Evolutionary conservation across 129 eudicot species (phyloP).

Genomic region (Solidago caesia): DNA sequence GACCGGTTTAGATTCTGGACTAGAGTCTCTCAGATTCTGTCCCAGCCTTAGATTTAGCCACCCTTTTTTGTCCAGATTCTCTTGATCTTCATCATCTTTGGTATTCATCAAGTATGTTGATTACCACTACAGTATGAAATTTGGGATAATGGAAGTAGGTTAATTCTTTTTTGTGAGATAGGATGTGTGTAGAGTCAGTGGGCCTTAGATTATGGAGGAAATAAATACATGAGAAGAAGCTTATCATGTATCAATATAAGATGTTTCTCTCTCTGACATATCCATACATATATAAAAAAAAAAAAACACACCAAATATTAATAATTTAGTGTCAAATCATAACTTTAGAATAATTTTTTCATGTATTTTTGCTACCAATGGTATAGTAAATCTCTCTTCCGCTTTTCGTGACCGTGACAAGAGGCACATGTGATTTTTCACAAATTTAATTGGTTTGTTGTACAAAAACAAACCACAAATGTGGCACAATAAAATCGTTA

Average conservation of each 20-base stretch:
- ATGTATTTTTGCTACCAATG: neutral
- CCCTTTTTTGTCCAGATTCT: slow-evolving; percentile 27
- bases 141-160: slow-evolving; percentile 9
- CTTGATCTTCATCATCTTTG: slow-evolving; percentile 23
- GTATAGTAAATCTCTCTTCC: neutral
- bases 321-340: slow-evolving; percentile 14
- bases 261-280: slow-evolving; percentile 8
- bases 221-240: slow-evolving; percentile 26
- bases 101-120: slow-evolving; percentile 32
- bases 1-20: slow-evolving; percentile 37
- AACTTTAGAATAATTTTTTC: neutral
- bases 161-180: slow-evolving; percentile 10
- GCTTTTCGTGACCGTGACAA: neutral
- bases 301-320: neutral
- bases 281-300: neutral
- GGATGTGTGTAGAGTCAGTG: slow-evolving; percentile 13
- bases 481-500: neutral
- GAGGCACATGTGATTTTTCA: neutral
- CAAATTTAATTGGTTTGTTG: slow-evolving; percentile 7
- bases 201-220: slow-evolving; percentile 26
- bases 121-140: slow-evolving; percentile 7
- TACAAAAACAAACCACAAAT: neutral
- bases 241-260: slow-evolving; percentile 12
- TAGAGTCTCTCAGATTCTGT: slow-evolving; percentile 29
- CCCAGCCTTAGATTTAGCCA: slow-evolving; percentile 76